These are phyloP conservation scores for Asterochloris erici DNA, from an alignment of 139 green algal genomes.

Conservation along the genomic window DNA sequence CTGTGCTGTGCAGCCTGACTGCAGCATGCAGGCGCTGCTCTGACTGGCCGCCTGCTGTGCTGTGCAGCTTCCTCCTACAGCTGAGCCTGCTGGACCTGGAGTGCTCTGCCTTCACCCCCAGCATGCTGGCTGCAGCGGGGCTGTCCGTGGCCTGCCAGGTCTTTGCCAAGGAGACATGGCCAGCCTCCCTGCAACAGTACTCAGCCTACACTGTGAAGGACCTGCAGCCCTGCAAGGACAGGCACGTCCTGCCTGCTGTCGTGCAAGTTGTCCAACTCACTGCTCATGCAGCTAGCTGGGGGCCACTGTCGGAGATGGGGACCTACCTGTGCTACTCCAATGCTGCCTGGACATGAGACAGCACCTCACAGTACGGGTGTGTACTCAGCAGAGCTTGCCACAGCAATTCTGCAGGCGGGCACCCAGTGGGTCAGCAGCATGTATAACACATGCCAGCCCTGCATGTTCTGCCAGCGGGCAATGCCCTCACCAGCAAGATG, in stretches of 20 bases:
- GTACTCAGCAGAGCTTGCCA: too few species aligned
- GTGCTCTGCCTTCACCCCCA: slow-evolving; percentile 27
- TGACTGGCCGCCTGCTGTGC: background rate
- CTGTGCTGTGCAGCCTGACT: background rate
- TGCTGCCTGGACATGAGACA: background rate
- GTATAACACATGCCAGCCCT: too few species aligned
- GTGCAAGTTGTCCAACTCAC: background rate
- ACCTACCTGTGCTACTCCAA: background rate
- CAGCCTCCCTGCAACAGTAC: slow-evolving; percentile 42
- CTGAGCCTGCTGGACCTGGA: slow-evolving; percentile 48
- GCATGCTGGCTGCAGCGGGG: slow-evolving; percentile 40
- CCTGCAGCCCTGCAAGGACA: slow-evolving; percentile 20
- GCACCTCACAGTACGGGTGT: background rate
- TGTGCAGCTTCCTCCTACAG: slow-evolving; percentile 55
- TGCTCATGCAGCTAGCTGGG: background rate
- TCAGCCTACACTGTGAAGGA: slow-evolving; percentile 41
- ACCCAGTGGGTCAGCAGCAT: too few species aligned
- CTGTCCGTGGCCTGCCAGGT: slow-evolving; percentile 38
- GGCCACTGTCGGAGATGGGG: background rate
- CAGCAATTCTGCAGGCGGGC: too few species aligned
- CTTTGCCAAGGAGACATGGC: slow-evolving; percentile 43
- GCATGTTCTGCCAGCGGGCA: too few species aligned
- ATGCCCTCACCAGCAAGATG: too few species aligned
- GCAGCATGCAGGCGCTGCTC: background rate
- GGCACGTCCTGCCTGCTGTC: background rate